Percentiles rank a stretch among this genome's conserved stretches.
These are phyloP conservation scores for Obba rivulosa DNA, from an alignment of 768 basidiomycete species.

Conservation along the genomic window DNA sequence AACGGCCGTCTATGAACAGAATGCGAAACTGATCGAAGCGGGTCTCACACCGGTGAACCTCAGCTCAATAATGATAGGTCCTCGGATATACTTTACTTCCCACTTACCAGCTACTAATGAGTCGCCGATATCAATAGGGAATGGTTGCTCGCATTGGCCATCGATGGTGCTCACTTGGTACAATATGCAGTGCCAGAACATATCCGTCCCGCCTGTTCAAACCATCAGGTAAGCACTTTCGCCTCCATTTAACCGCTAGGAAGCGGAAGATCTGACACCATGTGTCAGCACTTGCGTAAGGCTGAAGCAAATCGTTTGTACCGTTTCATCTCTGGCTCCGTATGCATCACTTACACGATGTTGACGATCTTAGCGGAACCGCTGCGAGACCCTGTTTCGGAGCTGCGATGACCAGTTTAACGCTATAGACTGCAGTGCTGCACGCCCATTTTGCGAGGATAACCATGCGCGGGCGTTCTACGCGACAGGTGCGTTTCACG, in stretches of 20 bases:
- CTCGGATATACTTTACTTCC: not conserved
- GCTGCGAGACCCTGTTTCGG: not conserved
- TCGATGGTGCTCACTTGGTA: constrained; percentile 25
- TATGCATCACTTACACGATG: constrained; percentile 30
- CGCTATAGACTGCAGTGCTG: not conserved
- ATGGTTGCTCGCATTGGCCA: constrained; percentile 8
- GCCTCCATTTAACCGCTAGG: not conserved
- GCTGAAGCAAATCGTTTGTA: constrained; percentile 39
- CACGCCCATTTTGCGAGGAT: no score
- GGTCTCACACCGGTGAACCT: constrained; percentile 43
- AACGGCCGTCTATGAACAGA: constrained; percentile 39
- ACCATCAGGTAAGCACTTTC: constrained; percentile 35
- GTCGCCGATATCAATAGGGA: constrained; percentile 7
- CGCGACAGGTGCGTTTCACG: not conserved
- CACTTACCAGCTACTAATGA: not conserved
- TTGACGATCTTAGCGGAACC: constrained; percentile 15
- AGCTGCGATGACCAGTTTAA: not conserved
- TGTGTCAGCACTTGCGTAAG: constrained; percentile 28
- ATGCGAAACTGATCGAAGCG: constrained; percentile 29
- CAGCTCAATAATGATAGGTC: constrained; percentile 41
- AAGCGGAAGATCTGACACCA: not conserved
- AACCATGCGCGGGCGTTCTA: not conserved
- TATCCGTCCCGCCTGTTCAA: constrained; percentile 31
- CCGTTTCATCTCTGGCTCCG: constrained; percentile 33
- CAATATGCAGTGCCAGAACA: constrained; percentile 42